A percentile compares a stretch with the other conserved stretches of the same genome.
Evolutionary conservation across 2,329 filamentous ascomycete genomes (phyloP).

Genomic region (Aspergillus persii): DNA sequence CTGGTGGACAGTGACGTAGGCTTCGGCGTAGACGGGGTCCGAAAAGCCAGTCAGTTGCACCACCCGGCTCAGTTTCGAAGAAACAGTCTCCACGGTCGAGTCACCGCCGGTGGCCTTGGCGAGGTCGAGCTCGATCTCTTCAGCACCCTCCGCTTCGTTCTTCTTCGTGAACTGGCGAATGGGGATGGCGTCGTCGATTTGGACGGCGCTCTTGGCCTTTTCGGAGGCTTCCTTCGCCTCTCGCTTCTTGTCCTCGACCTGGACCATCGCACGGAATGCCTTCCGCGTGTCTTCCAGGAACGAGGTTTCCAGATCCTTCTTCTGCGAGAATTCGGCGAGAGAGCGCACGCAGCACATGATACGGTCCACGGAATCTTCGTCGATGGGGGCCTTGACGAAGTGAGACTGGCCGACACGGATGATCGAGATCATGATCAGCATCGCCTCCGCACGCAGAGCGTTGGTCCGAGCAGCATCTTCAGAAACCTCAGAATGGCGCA

Average conservation of each 20-base stretch:
- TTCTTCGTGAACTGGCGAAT: constrained; percentile 94
- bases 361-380: constrained; percentile 96
- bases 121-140: constrained; percentile 84
- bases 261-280: constrained; percentile 95
- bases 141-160: constrained; percentile 74
- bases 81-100: constrained; percentile 75
- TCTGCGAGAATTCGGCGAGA: constrained; percentile 82
- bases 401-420: constrained; percentile 98
- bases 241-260: constrained; percentile 95
- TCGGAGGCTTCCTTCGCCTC: constrained; percentile 90
- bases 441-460: constrained; percentile 89
- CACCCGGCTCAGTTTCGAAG: constrained; percentile 91
- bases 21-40: constrained; percentile 96
- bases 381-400: constrained; percentile 94
- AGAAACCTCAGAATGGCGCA: constrained; percentile 94
- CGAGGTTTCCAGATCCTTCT: constrained; percentile 85
- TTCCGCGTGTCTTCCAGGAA: constrained; percentile 94
- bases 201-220: constrained; percentile 88
- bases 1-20: constrained; percentile 97
- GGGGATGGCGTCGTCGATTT: constrained; percentile 90
- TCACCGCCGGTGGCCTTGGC: constrained; percentile 94
- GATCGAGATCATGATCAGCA: constrained; percentile 99
- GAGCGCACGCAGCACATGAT: constrained; percentile 97
- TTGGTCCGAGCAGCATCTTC: constrained; percentile 84
- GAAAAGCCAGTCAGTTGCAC: constrained; percentile 98